These are phyloP conservation scores for Chalaropsis ovoidea DNA, from an alignment of 2,329 filamentous ascomycete species.

Conservation along the genomic window DNA sequence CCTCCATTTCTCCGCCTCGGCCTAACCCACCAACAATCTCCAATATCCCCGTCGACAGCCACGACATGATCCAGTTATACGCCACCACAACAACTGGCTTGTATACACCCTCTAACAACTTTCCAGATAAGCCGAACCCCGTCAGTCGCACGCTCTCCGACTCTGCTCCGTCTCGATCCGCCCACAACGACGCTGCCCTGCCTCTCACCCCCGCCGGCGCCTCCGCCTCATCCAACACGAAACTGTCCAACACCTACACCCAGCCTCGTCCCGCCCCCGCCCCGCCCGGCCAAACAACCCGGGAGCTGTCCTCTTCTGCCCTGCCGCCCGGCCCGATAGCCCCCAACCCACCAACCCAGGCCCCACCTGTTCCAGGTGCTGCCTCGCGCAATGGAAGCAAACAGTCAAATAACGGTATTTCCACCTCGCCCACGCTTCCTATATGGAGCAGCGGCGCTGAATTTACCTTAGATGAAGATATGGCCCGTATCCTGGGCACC, in stretches of 20 bases:
- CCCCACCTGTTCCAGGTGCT: slow-evolving; percentile 24
- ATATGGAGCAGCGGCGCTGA: slow-evolving; percentile 72
- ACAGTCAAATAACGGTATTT: slow-evolving; percentile 24
- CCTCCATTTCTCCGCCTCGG: not conserved
- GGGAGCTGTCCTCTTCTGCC: slow-evolving; percentile 23
- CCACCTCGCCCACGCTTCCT: slow-evolving; percentile 54
- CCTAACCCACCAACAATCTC: not conserved
- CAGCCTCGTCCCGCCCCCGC: slow-evolving; percentile 23
- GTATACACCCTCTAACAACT: slow-evolving; percentile 46
- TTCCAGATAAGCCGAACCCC: slow-evolving; percentile 39
- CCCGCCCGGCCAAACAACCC: slow-evolving; percentile 19
- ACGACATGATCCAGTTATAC: not conserved
- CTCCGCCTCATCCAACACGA: not conserved
- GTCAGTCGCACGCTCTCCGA: slow-evolving; percentile 21
- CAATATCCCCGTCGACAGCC: not conserved
- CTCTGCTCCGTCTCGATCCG: not conserved
- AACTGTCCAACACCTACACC: slow-evolving; percentile 22
- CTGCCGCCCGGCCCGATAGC: slow-evolving; percentile 15
- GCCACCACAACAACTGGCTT: slow-evolving; percentile 25
- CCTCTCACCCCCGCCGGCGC: not conserved
- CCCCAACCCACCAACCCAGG: slow-evolving; percentile 18
- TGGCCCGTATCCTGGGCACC: slow-evolving; percentile 73
- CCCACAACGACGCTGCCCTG: slow-evolving; percentile 7
- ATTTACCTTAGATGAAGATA: slow-evolving; percentile 91
- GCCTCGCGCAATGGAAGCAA: slow-evolving; percentile 22